phyloP scores from a whole-genome alignment of 352 stramenopile species.

The Achlya hypogyna region DNA sequence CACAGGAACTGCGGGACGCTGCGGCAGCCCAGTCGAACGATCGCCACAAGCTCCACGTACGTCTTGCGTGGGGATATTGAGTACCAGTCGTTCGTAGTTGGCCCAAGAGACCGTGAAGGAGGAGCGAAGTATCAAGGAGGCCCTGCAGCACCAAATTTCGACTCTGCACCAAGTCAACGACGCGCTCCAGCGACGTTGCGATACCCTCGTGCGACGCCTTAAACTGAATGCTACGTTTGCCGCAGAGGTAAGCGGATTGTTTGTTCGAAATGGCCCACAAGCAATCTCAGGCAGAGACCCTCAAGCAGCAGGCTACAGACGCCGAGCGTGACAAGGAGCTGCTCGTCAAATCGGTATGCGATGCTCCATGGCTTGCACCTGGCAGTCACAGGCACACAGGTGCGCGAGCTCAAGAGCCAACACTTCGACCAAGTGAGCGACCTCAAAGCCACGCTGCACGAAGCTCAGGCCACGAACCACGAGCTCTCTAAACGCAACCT shows the following conservation, averaged over 20 bases:
- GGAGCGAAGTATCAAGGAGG: slow-evolving; percentile 39
- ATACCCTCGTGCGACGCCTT: slow-evolving; percentile 51
- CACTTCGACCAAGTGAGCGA: slow-evolving; percentile 52
- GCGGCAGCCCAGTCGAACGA: slow-evolving; percentile 46
- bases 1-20: slow-evolving; percentile 44
- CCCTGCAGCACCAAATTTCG: slow-evolving; percentile 51
- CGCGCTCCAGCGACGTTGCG: slow-evolving; percentile 58
- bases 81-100: background rate
- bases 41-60: slow-evolving; percentile 34
- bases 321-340: background rate
- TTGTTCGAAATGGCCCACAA: slow-evolving; percentile 5
- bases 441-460: slow-evolving; percentile 50
- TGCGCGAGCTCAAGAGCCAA: slow-evolving; percentile 60
- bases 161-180: slow-evolving; percentile 70
- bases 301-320: background rate
- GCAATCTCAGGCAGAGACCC: background rate
- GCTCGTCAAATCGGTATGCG: background rate
- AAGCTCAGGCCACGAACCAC: slow-evolving; percentile 36
- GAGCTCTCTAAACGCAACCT: slow-evolving; percentile 32
- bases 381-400: slow-evolving; percentile 24
- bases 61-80: background rate
- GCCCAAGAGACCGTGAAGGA: slow-evolving; percentile 34
- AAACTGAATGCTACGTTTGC: slow-evolving; percentile 28
- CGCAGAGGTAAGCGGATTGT: background rate
- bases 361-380: background rate